A percentile compares a stretch with the other conserved stretches of the same genome.
Evolutionary conservation across 2,329 filamentous ascomycete species (phyloP).

Genomic region (Colletotrichum orchidophilum): DNA sequence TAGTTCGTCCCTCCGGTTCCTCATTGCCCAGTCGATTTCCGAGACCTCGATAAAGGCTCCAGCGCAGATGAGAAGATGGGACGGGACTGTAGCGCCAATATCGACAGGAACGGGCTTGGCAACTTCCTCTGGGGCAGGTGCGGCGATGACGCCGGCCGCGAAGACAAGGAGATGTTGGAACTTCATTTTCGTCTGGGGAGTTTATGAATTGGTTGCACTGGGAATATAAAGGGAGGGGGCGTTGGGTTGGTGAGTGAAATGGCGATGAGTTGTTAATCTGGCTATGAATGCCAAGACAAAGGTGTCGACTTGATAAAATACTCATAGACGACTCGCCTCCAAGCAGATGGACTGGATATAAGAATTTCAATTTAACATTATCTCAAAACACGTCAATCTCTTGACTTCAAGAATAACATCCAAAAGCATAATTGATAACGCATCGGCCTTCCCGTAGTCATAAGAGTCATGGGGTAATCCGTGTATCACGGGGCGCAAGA

Average conservation of each 20-base stretch:
- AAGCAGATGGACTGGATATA: no score
- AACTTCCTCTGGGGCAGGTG: background rate
- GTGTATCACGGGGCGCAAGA: background rate
- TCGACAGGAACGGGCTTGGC: background rate
- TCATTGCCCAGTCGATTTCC: background rate
- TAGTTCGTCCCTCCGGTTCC: background rate
- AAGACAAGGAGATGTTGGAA: background rate
- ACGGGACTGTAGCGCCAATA: background rate
- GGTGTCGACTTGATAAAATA: no score
- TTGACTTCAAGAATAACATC: background rate
- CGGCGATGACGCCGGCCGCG: background rate
- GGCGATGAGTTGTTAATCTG: background rate
- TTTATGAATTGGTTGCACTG: background rate
- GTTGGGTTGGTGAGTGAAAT: background rate
- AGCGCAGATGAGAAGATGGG: background rate
- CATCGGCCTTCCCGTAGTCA: background rate
- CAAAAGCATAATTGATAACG: background rate
- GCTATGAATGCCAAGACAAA: no score
- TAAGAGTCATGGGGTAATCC: background rate
- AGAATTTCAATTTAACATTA: no score
- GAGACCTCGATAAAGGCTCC: no score
- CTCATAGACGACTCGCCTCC: no score
- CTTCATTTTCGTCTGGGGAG: background rate
- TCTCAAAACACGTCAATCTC: no score
- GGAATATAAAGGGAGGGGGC: background rate